A percentile compares a stretch with the other conserved stretches of the same genome.
Evolutionary conservation across 306 rosid genomes (phyloP).

Genomic region (Cicer chorassanicum): DNA sequence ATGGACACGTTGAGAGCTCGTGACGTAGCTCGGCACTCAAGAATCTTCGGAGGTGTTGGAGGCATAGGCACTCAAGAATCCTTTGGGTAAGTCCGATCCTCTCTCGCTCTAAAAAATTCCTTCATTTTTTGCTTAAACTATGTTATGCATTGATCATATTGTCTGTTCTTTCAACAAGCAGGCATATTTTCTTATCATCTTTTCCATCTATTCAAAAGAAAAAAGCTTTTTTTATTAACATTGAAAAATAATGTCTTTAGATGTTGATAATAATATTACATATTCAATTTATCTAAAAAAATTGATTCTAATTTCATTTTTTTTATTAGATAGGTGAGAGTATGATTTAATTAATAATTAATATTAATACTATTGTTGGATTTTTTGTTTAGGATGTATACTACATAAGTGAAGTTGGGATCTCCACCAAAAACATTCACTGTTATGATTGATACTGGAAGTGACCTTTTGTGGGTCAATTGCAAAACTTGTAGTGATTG

Average conservation of each 20-base stretch:
- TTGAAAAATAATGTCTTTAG: too few species aligned
- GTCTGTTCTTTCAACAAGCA: too few species aligned
- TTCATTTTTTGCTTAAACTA: not conserved
- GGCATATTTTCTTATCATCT: too few species aligned
- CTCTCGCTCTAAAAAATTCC: not conserved
- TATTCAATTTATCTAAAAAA: too few species aligned
- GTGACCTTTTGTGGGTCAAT: slow-evolving; percentile 93
- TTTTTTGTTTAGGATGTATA: slow-evolving; percentile 72
- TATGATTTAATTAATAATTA: too few species aligned
- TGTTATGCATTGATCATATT: not conserved
- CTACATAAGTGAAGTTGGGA: slow-evolving; percentile 86
- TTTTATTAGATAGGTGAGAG: too few species aligned
- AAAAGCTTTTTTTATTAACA: too few species aligned
- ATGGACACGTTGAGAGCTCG: slow-evolving; percentile 67
- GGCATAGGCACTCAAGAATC: slow-evolving; percentile 72
- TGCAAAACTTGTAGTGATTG: slow-evolving; percentile 87
- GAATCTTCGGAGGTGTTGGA: slow-evolving; percentile 56
- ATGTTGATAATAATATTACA: too few species aligned
- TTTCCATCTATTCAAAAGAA: too few species aligned
- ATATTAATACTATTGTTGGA: slow-evolving; percentile 30
- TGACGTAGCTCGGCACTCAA: slow-evolving; percentile 73
- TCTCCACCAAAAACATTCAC: slow-evolving; percentile 88
- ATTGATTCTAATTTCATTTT: too few species aligned
- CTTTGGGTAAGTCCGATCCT: slow-evolving; percentile 64
- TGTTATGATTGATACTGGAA: slow-evolving; percentile 96